Base-by-base conservation (phyloP, 108 stramenopile genomes). In the Nitzschia sp. region DNA sequence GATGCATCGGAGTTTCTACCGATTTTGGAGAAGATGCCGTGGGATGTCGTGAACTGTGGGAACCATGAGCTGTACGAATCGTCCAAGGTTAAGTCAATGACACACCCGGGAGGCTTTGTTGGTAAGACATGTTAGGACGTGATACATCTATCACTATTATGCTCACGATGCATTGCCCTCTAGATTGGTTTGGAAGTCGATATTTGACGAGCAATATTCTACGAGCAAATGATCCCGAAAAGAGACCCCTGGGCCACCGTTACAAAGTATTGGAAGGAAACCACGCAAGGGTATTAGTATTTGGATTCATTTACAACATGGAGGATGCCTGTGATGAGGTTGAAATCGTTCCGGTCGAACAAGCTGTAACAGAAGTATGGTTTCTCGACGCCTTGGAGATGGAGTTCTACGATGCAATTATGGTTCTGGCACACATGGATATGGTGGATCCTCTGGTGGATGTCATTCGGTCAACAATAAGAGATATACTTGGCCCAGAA, bases 391-490 rank as follows among this genome's bases (percentile, higher is more conserved):
- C 78, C 38, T 73, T 85, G 35, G 11, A 2, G 34, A 24, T 61
- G 33, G 65, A 72, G 58, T 21, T 26, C 13, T 89, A 83, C 68
- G 84, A 90, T 75, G 89, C 86, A 15, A 80, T 94, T 54, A 9
- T 90, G 4, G 80, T 88, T 6, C 56, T 94, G 66, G 85, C 87
- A 1, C 92, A 94, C 53, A 94, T 94, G 89, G 85, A 86, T 72
- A 61, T 79, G 18, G 51, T 78, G 17, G 86, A 94, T 77, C 80
- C 78, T 24, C 71, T 89, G 57, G 66, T 89, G 1, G 53, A 64
- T 15, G 72, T 82, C 2, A 64, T 94, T 48, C 64, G 62, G 6
- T 29, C 31, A 0, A 58, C 53, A 25, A 80, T 94, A 48, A 77
- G 89, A 18, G 58, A 62, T 19, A 32, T 61, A 25, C 47, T 59